A percentile compares a stretch with the other conserved stretches of the same genome.
Evolutionary conservation across 345 rosid genomes (phyloP).

Genomic region (rapeseed (Brassica napus)): DNA sequence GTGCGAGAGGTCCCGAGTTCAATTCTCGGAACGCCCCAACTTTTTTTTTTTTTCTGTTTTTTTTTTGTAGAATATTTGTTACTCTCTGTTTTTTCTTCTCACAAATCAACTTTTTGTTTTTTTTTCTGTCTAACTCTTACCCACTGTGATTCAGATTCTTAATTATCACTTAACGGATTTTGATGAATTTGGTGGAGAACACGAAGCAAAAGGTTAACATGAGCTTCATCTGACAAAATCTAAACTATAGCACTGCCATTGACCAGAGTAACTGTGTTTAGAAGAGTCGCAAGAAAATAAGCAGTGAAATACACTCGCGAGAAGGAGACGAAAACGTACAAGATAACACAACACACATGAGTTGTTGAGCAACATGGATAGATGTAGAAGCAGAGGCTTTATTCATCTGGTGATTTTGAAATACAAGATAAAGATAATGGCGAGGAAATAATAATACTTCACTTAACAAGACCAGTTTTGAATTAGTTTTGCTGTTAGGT

Average conservation of each 20-base stretch:
- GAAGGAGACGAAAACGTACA: neutral
- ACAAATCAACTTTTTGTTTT: neutral
- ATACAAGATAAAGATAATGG: no score
- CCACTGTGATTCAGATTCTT: neutral
- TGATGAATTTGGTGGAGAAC: neutral
- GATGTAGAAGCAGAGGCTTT: no score
- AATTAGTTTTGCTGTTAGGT: neutral
- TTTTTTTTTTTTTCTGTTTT: neutral
- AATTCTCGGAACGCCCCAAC: slow-evolving; percentile 72
- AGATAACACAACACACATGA: neutral
- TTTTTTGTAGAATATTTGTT: no score
- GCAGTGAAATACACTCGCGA: neutral
- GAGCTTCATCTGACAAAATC: neutral
- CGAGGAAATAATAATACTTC: no score
- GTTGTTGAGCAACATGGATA: neutral
- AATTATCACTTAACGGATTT: neutral
- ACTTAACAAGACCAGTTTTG: neutral
- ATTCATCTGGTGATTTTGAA: no score
- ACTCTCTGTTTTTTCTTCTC: neutral
- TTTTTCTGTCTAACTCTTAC: neutral
- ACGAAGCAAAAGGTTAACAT: neutral
- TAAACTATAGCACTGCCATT: no score
- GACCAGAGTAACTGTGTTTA: neutral
- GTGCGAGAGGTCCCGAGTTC: slow-evolving; percentile 89
- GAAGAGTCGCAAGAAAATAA: neutral